Conservation (phyloP, 306 rosid species). For the Sicyos baderoa region DNA sequence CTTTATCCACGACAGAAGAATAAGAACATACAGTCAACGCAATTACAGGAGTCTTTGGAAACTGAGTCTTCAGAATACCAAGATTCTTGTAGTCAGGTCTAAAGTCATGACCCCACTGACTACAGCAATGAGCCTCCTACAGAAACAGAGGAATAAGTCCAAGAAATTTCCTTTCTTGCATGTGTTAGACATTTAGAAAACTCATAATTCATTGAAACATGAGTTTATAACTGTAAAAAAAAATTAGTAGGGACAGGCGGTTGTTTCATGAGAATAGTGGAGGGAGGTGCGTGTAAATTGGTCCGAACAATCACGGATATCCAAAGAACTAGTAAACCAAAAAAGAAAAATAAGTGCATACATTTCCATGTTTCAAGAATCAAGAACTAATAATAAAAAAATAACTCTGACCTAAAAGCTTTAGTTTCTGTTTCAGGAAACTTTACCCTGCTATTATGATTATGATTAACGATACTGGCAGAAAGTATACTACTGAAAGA, state of each 20-base stretch:
- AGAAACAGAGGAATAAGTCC: background rate
- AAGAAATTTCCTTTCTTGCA: background rate
- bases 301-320: too few relatives aligned
- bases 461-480: background rate
- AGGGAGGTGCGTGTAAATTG: too few relatives aligned
- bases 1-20: slow-evolving; percentile 3
- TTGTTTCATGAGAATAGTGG: too few relatives aligned
- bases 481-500: background rate
- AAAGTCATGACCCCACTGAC: slow-evolving; percentile 99
- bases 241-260: too few relatives aligned
- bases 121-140: slow-evolving; percentile 99
- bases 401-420: slow-evolving; percentile 3
- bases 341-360: background rate
- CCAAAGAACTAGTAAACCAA: background rate
- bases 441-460: background rate
- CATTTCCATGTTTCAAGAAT: background rate
- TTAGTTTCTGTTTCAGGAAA: background rate
- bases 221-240: background rate
- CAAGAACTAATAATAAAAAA: background rate
- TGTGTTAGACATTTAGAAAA: background rate
- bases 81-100: slow-evolving; percentile 97
- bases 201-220: background rate
- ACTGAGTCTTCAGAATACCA: slow-evolving; percentile 90
- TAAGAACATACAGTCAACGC: slow-evolving; percentile 68
- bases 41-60: slow-evolving; percentile 75